Base-by-base conservation (phyloP, 2,329 filamentous ascomycete species). In the Claviceps sp. region DNA sequence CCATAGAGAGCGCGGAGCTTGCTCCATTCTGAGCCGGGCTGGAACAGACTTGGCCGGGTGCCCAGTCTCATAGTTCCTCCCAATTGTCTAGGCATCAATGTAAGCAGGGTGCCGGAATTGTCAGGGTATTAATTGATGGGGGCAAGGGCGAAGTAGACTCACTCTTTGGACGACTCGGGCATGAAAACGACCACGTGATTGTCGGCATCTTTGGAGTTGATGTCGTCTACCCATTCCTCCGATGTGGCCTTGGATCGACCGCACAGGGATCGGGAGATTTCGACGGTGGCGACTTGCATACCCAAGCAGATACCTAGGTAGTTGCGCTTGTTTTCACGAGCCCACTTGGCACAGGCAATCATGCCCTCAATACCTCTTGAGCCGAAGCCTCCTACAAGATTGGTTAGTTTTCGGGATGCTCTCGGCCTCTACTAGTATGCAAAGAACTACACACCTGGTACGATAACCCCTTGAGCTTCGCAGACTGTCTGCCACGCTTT, bases 201-300 rank as follows among this genome's bases (percentile, higher is more conserved):
- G 47, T 81, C 71, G n/a, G 82, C 77, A 3, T 72, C 63, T 24
- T 74, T 65, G 46, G 53, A 45, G 16, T 48, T 36, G 14, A 42
- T 5, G 48, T 52, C 47, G 16, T 47, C 37, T 5, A 72, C 59
- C 36, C 82, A 72, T 61, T 83, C 79, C 58, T 81, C 78, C 8
- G 74, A 78, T 4, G 71, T 74, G 30, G 78, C 79, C 9, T 71
- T 64, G 37, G 71, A 60, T 56, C 89, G 75, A 30, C 78, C 79
- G 68, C 82, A 86, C 1, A 91, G 72, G 58, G 88, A 82, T 43
- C 89, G 82, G 1, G 89, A 89, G 60, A 82, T 88, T 67, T 97
- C 90, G 59, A 96, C 85, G 47, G 95, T 89, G 20, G 91, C 89
- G 47, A 95, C 78, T 67, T 97, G 93, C 83, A 95, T 89, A 53